A percentile compares a stretch with the other conserved stretches of the same genome.
Conservation (phyloP, 1,139 yeast species). For the Taphrina flavorubra region DNA sequence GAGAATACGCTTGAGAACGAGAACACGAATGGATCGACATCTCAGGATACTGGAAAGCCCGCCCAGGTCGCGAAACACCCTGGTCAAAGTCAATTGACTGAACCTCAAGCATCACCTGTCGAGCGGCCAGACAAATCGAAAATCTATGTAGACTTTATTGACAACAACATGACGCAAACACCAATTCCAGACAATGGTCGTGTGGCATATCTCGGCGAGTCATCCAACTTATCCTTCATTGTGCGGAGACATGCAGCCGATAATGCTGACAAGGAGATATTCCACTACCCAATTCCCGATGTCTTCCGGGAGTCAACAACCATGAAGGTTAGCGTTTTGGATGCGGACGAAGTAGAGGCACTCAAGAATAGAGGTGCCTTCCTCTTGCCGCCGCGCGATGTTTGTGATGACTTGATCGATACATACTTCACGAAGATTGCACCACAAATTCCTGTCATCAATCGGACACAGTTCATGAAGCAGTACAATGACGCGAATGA, state of each 20-base stretch:
- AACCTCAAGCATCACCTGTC: background rate
- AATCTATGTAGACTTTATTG: conserved; percentile 28
- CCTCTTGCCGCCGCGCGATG: conserved; percentile 65
- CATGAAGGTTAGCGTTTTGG: conserved; percentile 54
- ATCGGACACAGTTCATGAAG: conserved; percentile 66
- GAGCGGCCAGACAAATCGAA: conserved; percentile 27
- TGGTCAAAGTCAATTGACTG: background rate
- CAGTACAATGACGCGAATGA: conserved; percentile 64
- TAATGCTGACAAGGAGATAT: conserved; percentile 48
- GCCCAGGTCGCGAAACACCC: background rate
- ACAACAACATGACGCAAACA: conserved; percentile 22
- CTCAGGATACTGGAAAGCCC: conserved; percentile 4
- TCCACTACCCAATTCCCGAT: conserved; percentile 52
- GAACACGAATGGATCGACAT: background rate
- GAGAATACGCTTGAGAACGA: background rate
- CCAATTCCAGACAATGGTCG: conserved; percentile 36
- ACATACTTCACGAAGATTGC: conserved; percentile 71
- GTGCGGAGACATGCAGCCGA: conserved; percentile 50
- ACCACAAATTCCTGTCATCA: conserved; percentile 74
- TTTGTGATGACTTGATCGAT: conserved; percentile 67
- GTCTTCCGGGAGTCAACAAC: conserved; percentile 47
- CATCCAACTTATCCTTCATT: conserved; percentile 51
- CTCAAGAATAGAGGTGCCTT: conserved; percentile 75
- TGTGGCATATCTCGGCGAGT: conserved; percentile 48
- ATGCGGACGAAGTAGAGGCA: conserved; percentile 71